phyloP scores from a whole-genome alignment of 2,329 filamentous ascomycete genomes.

The Colletotrichum cuscutae region DNA sequence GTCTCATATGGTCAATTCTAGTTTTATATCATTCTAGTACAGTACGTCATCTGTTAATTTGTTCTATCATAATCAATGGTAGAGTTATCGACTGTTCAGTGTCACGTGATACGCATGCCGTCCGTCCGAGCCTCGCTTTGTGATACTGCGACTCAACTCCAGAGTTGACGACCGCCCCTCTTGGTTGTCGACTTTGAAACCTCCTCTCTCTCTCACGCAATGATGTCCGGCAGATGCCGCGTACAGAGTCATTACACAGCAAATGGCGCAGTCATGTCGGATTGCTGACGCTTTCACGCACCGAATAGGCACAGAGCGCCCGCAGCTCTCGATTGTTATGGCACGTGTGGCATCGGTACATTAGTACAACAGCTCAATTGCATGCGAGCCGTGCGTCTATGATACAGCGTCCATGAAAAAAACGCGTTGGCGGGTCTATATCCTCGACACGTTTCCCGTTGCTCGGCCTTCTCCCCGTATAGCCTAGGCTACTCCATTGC shows the following conservation, averaged over 20 bases:
- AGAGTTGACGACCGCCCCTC: not conserved
- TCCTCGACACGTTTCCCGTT: constrained; percentile 9
- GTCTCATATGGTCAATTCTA: not conserved
- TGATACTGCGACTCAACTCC: not conserved
- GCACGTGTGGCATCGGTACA: not conserved
- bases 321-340: not conserved
- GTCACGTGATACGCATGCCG: not conserved
- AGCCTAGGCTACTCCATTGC: constrained; percentile 31
- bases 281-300: not conserved
- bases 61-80: not conserved
- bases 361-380: constrained; percentile 32
- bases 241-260: too few relatives aligned
- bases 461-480: constrained; percentile 19
- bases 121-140: not conserved
- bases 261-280: too few relatives aligned
- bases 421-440: constrained; percentile 18
- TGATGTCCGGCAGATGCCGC: not conserved
- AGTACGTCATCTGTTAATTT: not conserved
- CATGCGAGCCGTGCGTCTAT: constrained; percentile 36
- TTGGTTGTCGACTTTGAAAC: not conserved
- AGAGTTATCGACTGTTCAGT: not conserved
- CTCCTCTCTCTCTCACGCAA: too few relatives aligned
- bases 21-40: not conserved
- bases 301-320: not conserved
- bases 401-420: constrained; percentile 31